A percentile compares a stretch with the other conserved stretches of the same genome.
Evolutionary conservation across 306 rosid species (phyloP).

Genomic region (Inga oerstediana): DNA sequence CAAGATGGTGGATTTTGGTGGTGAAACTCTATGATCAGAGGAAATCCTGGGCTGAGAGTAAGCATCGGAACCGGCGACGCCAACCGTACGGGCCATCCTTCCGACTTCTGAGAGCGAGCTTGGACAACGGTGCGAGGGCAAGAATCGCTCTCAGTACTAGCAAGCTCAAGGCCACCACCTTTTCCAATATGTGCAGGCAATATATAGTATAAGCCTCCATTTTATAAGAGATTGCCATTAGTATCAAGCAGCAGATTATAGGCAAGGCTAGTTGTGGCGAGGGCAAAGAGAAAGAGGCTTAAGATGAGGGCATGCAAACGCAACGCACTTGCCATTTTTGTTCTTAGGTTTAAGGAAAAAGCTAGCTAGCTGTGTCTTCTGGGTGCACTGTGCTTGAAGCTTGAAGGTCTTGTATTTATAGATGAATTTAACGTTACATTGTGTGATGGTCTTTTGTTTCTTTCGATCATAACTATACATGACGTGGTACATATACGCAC

Average conservation of each 20-base stretch:
- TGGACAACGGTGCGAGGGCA: background rate
- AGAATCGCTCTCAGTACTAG: background rate
- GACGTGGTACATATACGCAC: no score
- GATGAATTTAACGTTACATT: no score
- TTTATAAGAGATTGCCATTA: background rate
- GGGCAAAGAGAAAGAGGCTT: background rate
- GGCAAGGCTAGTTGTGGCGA: background rate
- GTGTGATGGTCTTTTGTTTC: no score
- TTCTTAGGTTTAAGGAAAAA: no score
- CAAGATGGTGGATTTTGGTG: background rate
- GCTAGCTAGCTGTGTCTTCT: no score
- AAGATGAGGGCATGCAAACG: background rate
- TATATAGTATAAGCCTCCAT: background rate
- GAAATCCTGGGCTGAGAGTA: background rate
- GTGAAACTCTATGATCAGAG: background rate
- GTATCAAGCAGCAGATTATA: background rate
- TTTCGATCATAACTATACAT: no score
- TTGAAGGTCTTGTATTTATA: no score
- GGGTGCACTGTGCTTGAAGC: no score
- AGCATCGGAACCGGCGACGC: background rate
- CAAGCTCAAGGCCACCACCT: constrained; percentile 7
- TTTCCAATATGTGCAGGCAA: background rate
- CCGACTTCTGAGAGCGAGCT: background rate
- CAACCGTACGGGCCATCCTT: background rate
- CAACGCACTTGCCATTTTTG: no score